Percentiles rank a stretch among this genome's conserved stretches.
These are phyloP conservation scores for Magnusiomyces sp. DNA, from an alignment of 1,139 yeast species.

Conservation along the genomic window DNA sequence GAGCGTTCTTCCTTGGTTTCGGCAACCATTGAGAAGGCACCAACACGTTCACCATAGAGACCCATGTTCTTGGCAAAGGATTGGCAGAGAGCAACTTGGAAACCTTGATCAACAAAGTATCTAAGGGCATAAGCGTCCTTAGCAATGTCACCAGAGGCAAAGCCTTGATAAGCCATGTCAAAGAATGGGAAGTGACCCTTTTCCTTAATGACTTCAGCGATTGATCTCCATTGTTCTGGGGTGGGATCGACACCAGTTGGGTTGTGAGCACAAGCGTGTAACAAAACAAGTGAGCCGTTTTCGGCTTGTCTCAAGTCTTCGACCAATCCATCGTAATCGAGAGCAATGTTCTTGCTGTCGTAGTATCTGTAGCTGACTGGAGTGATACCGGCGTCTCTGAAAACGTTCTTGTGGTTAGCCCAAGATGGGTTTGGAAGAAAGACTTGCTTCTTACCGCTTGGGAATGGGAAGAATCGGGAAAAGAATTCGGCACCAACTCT, in stretches of 20 bases:
- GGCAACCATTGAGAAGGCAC: constrained; percentile 61
- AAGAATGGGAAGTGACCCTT: constrained; percentile 62
- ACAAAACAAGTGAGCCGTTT: constrained; percentile 65
- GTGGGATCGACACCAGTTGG: constrained; percentile 94
- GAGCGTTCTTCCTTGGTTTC: constrained; percentile 26
- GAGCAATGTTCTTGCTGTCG: constrained; percentile 51
- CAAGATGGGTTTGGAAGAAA: constrained; percentile 64
- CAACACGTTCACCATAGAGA: constrained; percentile 90
- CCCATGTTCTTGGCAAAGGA: constrained; percentile 98
- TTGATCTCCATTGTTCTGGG: constrained; percentile 66
- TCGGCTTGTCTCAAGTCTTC: constrained; percentile 63
- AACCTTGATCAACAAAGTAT: constrained; percentile 35
- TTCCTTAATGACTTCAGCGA: constrained; percentile 50
- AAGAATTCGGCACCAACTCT: constrained; percentile 60
- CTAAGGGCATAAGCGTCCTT: constrained; percentile 45
- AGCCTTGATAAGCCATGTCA: constrained; percentile 94
- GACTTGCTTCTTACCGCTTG: constrained; percentile 32
- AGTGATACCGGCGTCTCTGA: constrained; percentile 38
- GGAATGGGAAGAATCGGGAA: constrained; percentile 39
- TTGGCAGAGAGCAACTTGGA: constrained; percentile 66
- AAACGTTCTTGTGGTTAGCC: constrained; percentile 60
- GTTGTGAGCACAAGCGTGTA: constrained; percentile 95
- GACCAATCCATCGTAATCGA: constrained; percentile 63
- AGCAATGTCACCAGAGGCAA: constrained; percentile 62
- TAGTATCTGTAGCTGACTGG: constrained; percentile 58